Evolutionary conservation across 805 yeast genomes (phyloP).

Genomic region (Ogataea dorogensis): DNA sequence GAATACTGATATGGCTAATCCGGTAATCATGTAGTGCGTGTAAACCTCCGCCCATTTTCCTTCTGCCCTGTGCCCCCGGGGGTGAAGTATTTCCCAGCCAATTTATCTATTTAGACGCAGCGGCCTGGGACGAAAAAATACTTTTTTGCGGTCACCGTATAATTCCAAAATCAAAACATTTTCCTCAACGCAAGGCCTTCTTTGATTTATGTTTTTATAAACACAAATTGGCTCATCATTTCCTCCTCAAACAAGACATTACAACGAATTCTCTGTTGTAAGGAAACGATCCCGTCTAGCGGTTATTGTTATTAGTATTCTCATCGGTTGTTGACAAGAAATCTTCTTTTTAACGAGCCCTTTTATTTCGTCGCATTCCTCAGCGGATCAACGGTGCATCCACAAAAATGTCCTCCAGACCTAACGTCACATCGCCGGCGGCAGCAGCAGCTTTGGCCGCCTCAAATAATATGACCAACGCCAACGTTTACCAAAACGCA

Average conservation of each 20-base stretch:
- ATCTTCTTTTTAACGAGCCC: slow-evolving; percentile 1
- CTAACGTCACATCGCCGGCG: slow-evolving; percentile 30
- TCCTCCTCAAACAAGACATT: slow-evolving; percentile 1
- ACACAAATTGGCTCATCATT: slow-evolving; percentile 7
- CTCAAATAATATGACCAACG: slow-evolving; percentile 24
- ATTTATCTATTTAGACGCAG: not conserved
- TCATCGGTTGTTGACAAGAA: slow-evolving; percentile 4
- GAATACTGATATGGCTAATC: too few species aligned
- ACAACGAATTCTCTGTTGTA: slow-evolving; percentile 1
- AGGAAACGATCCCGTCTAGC: slow-evolving; percentile 1
- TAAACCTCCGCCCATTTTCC: too few species aligned
- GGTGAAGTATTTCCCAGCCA: too few species aligned
- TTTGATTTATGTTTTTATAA: slow-evolving; percentile 13
- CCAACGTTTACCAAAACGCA: slow-evolving; percentile 24
- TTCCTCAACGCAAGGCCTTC: slow-evolving; percentile 8
- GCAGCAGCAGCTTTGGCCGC: slow-evolving; percentile 38
- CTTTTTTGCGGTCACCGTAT: slow-evolving; percentile 8
- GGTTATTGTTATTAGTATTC: slow-evolving; percentile 1
- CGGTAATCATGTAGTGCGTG: too few species aligned
- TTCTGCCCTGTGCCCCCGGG: too few species aligned
- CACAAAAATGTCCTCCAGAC: slow-evolving; percentile 25
- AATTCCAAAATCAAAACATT: slow-evolving; percentile 10
- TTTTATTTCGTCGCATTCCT: slow-evolving; percentile 8
- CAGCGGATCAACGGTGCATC: slow-evolving; percentile 7
- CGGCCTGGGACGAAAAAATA: slow-evolving; percentile 8